These are phyloP conservation scores for Cutaneotrichosporon spelunceum DNA, from an alignment of 1,284 basidiomycete genomes.

Conservation along the genomic window DNA sequence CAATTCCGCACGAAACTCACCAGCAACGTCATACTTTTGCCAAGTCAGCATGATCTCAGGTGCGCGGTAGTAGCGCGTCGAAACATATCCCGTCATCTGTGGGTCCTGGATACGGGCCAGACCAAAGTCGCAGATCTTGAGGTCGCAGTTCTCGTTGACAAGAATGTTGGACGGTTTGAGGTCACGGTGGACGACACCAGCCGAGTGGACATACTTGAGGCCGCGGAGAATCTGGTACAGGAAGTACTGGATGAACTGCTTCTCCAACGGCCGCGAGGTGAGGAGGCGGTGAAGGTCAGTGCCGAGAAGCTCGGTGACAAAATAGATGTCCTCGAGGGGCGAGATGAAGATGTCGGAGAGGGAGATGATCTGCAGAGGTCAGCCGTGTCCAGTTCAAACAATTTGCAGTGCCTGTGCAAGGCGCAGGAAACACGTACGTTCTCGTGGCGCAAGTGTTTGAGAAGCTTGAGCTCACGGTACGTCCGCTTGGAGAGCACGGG, in stretches of 20 bases:
- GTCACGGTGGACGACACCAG: slow-evolving; percentile 97
- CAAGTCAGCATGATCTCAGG: slow-evolving; percentile 99
- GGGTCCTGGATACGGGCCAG: slow-evolving; percentile 87
- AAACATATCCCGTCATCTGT: slow-evolving; percentile 99
- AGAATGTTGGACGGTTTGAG: slow-evolving; percentile 99
- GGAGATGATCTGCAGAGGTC: slow-evolving; percentile 77
- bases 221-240: slow-evolving; percentile 98
- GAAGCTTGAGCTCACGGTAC: slow-evolving; percentile 94
- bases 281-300: slow-evolving; percentile 96
- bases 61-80: slow-evolving; percentile 96
- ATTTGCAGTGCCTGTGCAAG: neutral
- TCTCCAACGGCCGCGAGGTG: slow-evolving; percentile 93
- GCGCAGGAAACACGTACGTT: slow-evolving; percentile 62
- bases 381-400: slow-evolving; percentile 2
- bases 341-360: slow-evolving; percentile 99
- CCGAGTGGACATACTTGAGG: slow-evolving; percentile 98
- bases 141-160: slow-evolving; percentile 99
- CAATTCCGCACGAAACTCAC: slow-evolving; percentile 38
- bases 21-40: slow-evolving; percentile 99
- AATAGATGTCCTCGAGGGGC: slow-evolving; percentile 96
- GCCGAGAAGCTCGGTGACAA: slow-evolving; percentile 98
- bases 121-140: slow-evolving; percentile 99
- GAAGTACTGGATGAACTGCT: slow-evolving; percentile 99
- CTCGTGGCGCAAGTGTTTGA: slow-evolving; percentile 99
- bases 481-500: slow-evolving; percentile 97